Evolutionary conservation across 495 filamentous ascomycete genomes (phyloP).

Genomic region (Venustampulla echinocandica): DNA sequence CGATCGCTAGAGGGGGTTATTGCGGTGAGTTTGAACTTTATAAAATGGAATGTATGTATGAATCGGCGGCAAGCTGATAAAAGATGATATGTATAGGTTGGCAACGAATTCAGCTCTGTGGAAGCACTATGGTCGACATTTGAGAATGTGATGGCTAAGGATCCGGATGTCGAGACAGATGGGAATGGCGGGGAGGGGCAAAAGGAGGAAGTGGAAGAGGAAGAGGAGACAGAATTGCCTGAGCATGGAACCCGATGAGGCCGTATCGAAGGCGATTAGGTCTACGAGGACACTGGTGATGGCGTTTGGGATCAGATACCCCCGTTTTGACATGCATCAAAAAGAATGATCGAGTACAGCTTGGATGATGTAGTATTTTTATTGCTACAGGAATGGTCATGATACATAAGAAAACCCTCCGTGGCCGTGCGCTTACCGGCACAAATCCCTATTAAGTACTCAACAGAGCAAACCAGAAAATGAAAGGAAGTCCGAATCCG

Average conservation of each 20-base stretch:
- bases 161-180: conserved; percentile 42
- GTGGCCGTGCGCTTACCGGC: conserved; percentile 14
- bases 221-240: conserved; percentile 20
- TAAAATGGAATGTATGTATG: not conserved
- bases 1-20: conserved; percentile 89
- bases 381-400: conserved; percentile 18
- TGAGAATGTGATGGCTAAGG: conserved; percentile 88
- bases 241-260: conserved; percentile 6
- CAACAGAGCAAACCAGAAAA: conserved; percentile 16
- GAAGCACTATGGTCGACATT: conserved; percentile 96
- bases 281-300: not conserved
- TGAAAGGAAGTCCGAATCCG: conserved; percentile 5
- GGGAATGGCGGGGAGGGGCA: conserved; percentile 28
- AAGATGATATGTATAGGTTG: conserved; percentile 48
- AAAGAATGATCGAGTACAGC: not conserved
- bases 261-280: conserved; percentile 8
- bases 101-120: conserved; percentile 93
- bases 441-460: conserved; percentile 18
- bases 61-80: not conserved
- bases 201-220: conserved; percentile 2
- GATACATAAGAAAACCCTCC: conserved; percentile 21
- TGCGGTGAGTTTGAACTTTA: conserved; percentile 45
- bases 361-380: conserved; percentile 11
- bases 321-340: conserved; percentile 4
- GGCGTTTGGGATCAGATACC: conserved; percentile 26